Percentiles rank a stretch among this genome's conserved stretches.
phyloP scores from a whole-genome alignment of 179 eudicot genomes.

The Sideroxylon spinosum region DNA sequence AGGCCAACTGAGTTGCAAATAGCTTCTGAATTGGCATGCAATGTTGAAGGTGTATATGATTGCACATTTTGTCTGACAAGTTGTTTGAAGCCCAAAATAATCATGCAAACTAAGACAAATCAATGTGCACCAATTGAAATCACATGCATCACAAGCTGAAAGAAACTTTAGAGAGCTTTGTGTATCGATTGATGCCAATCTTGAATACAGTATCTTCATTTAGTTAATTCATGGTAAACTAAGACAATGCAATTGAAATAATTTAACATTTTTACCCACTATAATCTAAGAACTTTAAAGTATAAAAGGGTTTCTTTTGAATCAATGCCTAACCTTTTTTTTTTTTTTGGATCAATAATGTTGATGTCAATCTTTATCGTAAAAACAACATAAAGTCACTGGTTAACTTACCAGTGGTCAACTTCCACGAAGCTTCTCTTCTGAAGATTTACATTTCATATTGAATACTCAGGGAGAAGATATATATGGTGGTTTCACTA shows the following conservation, averaged over 20 bases:
- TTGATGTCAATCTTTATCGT: background rate
- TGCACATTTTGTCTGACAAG: background rate
- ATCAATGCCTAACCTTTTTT: too few species aligned
- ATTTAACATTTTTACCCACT: background rate
- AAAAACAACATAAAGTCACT: background rate
- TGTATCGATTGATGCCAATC: background rate
- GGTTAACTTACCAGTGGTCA: background rate
- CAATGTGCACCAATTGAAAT: background rate
- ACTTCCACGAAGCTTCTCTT: background rate
- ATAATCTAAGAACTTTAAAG: too few species aligned
- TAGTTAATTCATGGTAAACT: background rate
- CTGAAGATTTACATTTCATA: background rate
- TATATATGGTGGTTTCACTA: background rate
- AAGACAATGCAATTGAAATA: background rate
- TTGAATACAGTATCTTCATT: background rate
- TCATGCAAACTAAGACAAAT: background rate
- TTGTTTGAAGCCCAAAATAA: background rate
- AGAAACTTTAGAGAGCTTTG: background rate
- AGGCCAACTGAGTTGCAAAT: slow-evolving; percentile 2
- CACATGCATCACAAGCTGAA: background rate
- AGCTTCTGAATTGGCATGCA: background rate
- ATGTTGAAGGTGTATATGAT: background rate
- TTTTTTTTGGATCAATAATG: too few species aligned
- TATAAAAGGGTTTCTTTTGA: too few species aligned
- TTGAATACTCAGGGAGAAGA: background rate